Evolutionary conservation across 208 protist genomes (phyloP).

Genomic region (Trypanosoma lewisi): DNA sequence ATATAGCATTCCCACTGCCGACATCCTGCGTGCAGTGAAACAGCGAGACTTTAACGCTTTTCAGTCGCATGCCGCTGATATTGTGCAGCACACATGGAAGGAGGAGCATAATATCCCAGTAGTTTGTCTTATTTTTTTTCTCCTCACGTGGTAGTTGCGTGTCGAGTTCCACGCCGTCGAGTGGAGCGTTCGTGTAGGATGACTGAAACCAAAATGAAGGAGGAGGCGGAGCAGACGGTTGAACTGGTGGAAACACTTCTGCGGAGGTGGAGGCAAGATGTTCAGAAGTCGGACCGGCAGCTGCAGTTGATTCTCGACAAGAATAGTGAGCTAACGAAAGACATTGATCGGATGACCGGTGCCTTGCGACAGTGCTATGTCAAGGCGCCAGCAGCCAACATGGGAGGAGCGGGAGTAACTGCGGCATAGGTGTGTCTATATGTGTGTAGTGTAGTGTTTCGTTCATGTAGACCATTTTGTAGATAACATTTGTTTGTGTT

Average conservation of each 20-base stretch:
- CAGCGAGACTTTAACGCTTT: conserved; percentile 59
- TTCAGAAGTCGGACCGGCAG: conserved; percentile 53
- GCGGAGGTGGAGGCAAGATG: conserved; percentile 57
- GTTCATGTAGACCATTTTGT: too few species aligned
- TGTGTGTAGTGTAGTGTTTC: too few species aligned
- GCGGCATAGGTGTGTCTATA: not conserved
- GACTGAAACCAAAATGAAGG: conserved; percentile 34
- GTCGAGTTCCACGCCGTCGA: conserved; percentile 59
- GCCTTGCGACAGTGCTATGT: conserved; percentile 70
- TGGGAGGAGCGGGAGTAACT: not conserved
- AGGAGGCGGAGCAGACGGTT: conserved; percentile 67
- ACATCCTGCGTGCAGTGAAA: conserved; percentile 58
- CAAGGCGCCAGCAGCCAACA: conserved; percentile 24
- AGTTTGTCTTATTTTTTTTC: conserved; percentile 47
- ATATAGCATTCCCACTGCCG: conserved; percentile 42
- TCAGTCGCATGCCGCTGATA: conserved; percentile 53
- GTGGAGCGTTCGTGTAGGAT: conserved; percentile 50
- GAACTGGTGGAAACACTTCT: conserved; percentile 45
- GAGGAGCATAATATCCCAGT: conserved; percentile 71
- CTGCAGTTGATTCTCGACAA: conserved; percentile 82
- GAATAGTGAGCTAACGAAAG: conserved; percentile 73
- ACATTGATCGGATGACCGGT: conserved; percentile 82
- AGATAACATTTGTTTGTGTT: not conserved
- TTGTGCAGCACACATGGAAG: conserved; percentile 66
- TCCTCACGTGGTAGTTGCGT: conserved; percentile 75